Evolutionary conservation across 495 filamentous ascomycete species (phyloP).

Genomic region (Podospora anserina): DNA sequence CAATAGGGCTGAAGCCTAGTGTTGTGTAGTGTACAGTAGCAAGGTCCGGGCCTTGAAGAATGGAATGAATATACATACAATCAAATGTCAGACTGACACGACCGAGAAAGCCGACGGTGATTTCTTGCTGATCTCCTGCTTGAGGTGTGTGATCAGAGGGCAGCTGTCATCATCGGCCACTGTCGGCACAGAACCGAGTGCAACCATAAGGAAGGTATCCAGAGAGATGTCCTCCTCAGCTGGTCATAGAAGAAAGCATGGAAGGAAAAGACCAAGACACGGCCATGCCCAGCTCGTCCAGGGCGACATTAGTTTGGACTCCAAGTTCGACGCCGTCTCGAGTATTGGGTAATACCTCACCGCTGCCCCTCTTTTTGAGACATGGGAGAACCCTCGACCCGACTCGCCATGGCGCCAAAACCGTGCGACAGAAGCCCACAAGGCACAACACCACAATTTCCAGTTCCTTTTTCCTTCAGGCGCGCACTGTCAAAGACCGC

Average conservation of each 20-base stretch:
- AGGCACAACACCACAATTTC: constrained; percentile 1
- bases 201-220: background rate
- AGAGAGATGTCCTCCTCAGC: background rate
- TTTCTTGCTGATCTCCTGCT: background rate
- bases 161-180: too few species aligned
- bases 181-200: background rate
- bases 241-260: background rate
- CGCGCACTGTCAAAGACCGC: background rate
- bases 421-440: constrained; percentile 11
- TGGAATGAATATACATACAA: too few species aligned
- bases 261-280: background rate
- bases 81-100: too few species aligned
- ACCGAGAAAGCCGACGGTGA: background rate
- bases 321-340: background rate
- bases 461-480: background rate
- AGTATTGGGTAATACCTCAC: background rate
- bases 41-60: background rate
- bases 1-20: constrained; percentile 5
- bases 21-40: background rate
- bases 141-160: background rate
- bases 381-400: constrained; percentile 1
- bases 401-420: constrained; percentile 13
- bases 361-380: background rate
- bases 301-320: constrained; percentile 1
- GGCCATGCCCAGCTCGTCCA: constrained; percentile 1